These are phyloP conservation scores for Calophaca sinica DNA, from an alignment of 306 rosid genomes.

Conservation along the genomic window DNA sequence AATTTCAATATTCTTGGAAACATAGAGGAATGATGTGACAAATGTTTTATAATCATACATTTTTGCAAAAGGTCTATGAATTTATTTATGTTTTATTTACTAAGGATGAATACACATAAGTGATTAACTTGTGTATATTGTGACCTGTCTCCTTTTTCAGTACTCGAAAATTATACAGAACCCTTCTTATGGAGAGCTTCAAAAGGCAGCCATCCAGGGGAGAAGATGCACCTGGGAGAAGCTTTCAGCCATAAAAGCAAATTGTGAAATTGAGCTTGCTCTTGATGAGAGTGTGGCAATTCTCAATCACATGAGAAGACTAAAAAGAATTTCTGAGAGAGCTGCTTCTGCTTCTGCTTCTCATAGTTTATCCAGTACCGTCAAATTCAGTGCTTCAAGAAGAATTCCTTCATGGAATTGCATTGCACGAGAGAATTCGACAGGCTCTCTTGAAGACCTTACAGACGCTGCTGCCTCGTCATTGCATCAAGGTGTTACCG, in stretches of 20 bases:
- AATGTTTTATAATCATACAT: slow-evolving; percentile 18
- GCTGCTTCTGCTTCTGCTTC: slow-evolving; percentile 76
- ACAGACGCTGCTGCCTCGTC: slow-evolving; percentile 58
- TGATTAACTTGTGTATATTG: slow-evolving; percentile 41
- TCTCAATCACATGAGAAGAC: slow-evolving; percentile 93
- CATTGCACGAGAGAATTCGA: slow-evolving; percentile 93
- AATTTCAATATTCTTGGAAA: slow-evolving; percentile 15
- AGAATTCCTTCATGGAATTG: slow-evolving; percentile 99
- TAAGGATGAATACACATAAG: slow-evolving; percentile 5
- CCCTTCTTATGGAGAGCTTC: slow-evolving; percentile 88
- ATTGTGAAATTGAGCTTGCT: slow-evolving; percentile 92
- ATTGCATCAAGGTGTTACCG: slow-evolving; percentile 57
- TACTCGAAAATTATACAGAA: slow-evolving; percentile 89
- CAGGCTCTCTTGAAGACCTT: slow-evolving; percentile 87
- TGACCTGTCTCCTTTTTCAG: slow-evolving; percentile 52
- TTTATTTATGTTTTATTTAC: slow-evolving; percentile 28
- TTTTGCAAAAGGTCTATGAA: not conserved
- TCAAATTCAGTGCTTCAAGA: slow-evolving; percentile 75
- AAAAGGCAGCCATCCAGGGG: slow-evolving; percentile 97
- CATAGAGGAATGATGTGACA: not conserved
- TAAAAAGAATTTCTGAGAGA: slow-evolving; percentile 75
- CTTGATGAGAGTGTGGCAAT: slow-evolving; percentile 89
- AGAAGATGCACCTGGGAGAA: slow-evolving; percentile 99
- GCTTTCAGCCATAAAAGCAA: slow-evolving; percentile 93
- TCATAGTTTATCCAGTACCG: slow-evolving; percentile 63